Base-by-base conservation (phyloP, 2,329 filamentous ascomycete genomes). In the Penicillium sp. region DNA sequence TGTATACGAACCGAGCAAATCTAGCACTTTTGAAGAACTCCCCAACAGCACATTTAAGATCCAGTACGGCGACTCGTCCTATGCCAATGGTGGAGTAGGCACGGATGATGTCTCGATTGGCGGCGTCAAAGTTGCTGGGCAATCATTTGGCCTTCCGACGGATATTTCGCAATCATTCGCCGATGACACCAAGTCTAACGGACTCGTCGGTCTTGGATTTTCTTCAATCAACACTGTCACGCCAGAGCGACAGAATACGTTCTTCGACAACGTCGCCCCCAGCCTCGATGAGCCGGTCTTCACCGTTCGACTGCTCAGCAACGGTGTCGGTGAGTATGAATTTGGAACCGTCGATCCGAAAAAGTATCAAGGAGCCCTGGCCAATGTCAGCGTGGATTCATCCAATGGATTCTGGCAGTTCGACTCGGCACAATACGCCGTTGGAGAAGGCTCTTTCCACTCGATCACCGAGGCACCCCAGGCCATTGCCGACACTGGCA, bases 371-470 rank as follows among this genome's bases (percentile, higher is more conserved):
- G 89, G 89, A 35, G 67, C 80, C 4, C 81, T 93, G 66, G 74
- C 80, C 23, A 90, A 86, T 70, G 79, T 86, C 21, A 77, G 82
- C 10, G 80, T 91, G 60, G 83, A 90, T 69, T 80, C 79, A 19
- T 80, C 79, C 12, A 75, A 79, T 33, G 89, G 89, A 9, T 91
- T 87, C 78, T 92, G 89, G 89, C 79, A 88, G 69, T 85, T 90
- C 68, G 69, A 79, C 15, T 85, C 83, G 6, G 78, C 78, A 25
- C 76, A 77, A 46, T 89, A 87, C 68, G 76, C 77, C 19, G 78
- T 91, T 55, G 82, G 80, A 15, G 71, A 70, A 40, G 77, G 73
- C 10, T 37, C 69, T 2, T 43, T 75, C 3, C 75, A 81, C 67
- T 65, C 58, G 12, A 69, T 74, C 43, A 67, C 65, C 1, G 58